These are phyloP conservation scores for Aureoboletus auriporus DNA, from an alignment of 768 basidiomycete species.

Conservation along the genomic window DNA sequence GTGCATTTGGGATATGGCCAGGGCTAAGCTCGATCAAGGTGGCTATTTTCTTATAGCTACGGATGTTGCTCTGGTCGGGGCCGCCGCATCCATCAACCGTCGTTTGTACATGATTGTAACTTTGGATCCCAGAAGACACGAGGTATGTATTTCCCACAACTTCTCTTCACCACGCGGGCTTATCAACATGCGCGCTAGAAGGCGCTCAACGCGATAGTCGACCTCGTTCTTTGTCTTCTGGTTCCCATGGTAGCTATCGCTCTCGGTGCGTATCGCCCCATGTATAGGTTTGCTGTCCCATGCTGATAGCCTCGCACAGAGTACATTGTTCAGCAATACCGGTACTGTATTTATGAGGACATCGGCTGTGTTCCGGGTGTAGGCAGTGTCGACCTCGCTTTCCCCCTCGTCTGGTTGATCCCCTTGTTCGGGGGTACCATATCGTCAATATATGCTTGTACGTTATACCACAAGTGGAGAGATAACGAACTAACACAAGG, in stretches of 20 bases:
- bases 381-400: conserved; percentile 31
- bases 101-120: conserved; percentile 44
- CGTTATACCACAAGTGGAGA: not conserved
- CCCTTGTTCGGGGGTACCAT: conserved; percentile 44
- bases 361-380: conserved; percentile 41
- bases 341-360: conserved; percentile 47
- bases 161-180: not conserved
- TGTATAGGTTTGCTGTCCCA: not conserved
- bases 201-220: conserved; percentile 19
- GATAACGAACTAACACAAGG: not conserved
- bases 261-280: conserved; percentile 22
- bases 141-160: conserved; percentile 3
- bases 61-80: conserved; percentile 35
- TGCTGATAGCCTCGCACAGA: conserved; percentile 23
- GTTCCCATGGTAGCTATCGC: conserved; percentile 30
- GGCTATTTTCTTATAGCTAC: conserved; percentile 32
- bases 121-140: conserved; percentile 5
- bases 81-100: conserved; percentile 45
- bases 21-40: conserved; percentile 7
- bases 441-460: conserved; percentile 38
- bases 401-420: conserved; percentile 41
- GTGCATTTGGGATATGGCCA: not conserved
- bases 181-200: conserved; percentile 17
- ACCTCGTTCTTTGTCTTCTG: conserved; percentile 28
- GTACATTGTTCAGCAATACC: conserved; percentile 48